Percentiles rank a stretch among this genome's conserved stretches.
Conservation (phyloP, 345 rosid species). For the Eucalyptus pauciflora region DNA sequence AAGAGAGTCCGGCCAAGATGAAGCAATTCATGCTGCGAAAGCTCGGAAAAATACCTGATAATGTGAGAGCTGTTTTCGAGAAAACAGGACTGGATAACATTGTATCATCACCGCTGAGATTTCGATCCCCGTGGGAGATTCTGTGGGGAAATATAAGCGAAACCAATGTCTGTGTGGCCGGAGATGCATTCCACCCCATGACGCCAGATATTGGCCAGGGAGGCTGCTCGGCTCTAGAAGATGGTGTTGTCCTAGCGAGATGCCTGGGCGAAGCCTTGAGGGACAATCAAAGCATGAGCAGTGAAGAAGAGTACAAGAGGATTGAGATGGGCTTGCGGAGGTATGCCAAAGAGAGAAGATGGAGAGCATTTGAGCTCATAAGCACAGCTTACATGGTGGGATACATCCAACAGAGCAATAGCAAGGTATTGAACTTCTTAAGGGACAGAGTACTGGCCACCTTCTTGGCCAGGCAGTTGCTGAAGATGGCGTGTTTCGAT, state of each 20-base stretch:
- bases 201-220: slow-evolving; percentile 72
- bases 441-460: slow-evolving; percentile 2
- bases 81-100: slow-evolving; percentile 21
- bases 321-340: slow-evolving; percentile 17
- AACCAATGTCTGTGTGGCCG: slow-evolving; percentile 39
- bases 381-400: slow-evolving; percentile 16
- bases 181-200: slow-evolving; percentile 71
- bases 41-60: slow-evolving; percentile 14
- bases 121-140: slow-evolving; percentile 17
- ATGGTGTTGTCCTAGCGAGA: slow-evolving; percentile 50
- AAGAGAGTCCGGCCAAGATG: slow-evolving; percentile 17
- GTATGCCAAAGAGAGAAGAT: slow-evolving; percentile 21
- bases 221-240: slow-evolving; percentile 60
- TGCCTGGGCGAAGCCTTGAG: slow-evolving; percentile 39
- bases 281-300: background rate
- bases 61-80: slow-evolving; percentile 20
- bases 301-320: slow-evolving; percentile 1
- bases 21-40: slow-evolving; percentile 32
- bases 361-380: slow-evolving; percentile 33
- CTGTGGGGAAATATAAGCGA: slow-evolving; percentile 33
- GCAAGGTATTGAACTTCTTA: slow-evolving; percentile 1
- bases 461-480: background rate
- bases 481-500: slow-evolving; percentile 8
- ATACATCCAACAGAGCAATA: slow-evolving; percentile 5
- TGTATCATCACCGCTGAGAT: slow-evolving; percentile 10